Evolutionary conservation across 768 basidiomycete species (phyloP), one percentile per base, ranked within the genome.

Genomic region (Suillus spraguei): DNA sequence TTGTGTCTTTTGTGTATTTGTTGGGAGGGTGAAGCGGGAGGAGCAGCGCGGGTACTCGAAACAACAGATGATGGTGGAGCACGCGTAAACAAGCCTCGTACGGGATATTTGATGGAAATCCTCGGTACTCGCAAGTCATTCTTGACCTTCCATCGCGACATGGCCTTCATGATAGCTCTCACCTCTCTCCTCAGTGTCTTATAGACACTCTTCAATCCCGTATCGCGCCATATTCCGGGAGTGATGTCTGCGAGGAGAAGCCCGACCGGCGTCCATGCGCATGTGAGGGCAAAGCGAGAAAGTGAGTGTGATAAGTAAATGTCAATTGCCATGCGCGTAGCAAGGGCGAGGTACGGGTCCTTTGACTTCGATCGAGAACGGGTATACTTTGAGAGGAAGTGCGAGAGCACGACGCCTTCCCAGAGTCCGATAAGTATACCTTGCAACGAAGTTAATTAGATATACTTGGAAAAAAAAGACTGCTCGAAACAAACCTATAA

Each of bases 381-480:
- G 38, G 89, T 88, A 74, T 82, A 82, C 71, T 89, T 89, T 64
- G 82, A 83, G 66, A 90, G 74, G 72, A 90, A 91, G 67, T 92
- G 91, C 46, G 86, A 83, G 61, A 91, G 79, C 42, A 91, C 85
- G 32, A 89, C 82, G 55, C 91, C 90, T 74, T 92, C 91, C 89
- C 90, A 92, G 22, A 92, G 78, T 9, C 91, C 91, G 60, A 93
- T 79, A 62, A 92, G 81, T 16, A 87, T 86, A 20, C 87, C 85
- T 83, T 61, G 85, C 71, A 63, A 80, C 83, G 72, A 81, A 74
- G 50, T 22, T 22, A 53, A 54, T 35, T 8, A 64, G 24, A 39
- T 42, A 32, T 13, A 47, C 17, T 42, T 35, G 10, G n/a, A n/a
- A 62, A 59, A 44, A 39, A 62, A 32, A 28, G 39, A 58, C 24